Evolutionary conservation across 495 filamentous ascomycete species (phyloP).

Genomic region (Aspergillus heteromorphus): DNA sequence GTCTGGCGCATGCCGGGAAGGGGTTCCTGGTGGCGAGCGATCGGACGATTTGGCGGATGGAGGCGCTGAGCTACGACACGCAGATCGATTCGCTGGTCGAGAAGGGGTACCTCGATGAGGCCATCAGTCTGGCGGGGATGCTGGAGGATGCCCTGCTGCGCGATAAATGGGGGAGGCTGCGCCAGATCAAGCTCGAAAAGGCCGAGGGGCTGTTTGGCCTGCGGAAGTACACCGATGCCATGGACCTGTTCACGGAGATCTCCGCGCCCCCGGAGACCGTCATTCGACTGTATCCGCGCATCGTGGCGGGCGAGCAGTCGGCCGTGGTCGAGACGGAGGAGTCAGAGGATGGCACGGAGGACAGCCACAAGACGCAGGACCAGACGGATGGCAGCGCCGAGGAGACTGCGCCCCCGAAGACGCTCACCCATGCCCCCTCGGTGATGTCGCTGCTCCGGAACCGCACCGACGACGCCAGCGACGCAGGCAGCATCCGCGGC

Average conservation of each 20-base stretch:
- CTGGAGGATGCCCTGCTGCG: constrained; percentile 87
- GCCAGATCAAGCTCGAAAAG: constrained; percentile 84
- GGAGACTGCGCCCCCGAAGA: constrained; percentile 13
- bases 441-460: constrained; percentile 51
- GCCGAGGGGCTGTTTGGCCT: constrained; percentile 77
- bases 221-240: constrained; percentile 77
- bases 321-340: constrained; percentile 44
- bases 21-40: constrained; percentile 89
- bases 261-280: constrained; percentile 86
- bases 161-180: constrained; percentile 72
- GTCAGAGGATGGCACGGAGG: constrained; percentile 33
- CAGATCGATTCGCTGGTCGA: constrained; percentile 83
- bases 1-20: constrained; percentile 88
- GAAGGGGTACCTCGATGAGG: constrained; percentile 78
- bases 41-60: constrained; percentile 91
- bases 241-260: constrained; percentile 87
- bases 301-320: constrained; percentile 79
- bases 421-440: constrained; percentile 43
- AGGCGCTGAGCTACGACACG: constrained; percentile 83
- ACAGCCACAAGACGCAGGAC: constrained; percentile 19
- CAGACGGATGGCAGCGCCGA: constrained; percentile 13
- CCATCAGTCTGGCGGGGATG: constrained; percentile 80
- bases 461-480: constrained; percentile 37
- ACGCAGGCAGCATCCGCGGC: constrained; percentile 42
- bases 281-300: constrained; percentile 74